Percentiles rank a stretch among this genome's conserved stretches.
Evolutionary conservation across 306 rosid genomes (phyloP).

Genomic region (Trifolium pratense): DNA sequence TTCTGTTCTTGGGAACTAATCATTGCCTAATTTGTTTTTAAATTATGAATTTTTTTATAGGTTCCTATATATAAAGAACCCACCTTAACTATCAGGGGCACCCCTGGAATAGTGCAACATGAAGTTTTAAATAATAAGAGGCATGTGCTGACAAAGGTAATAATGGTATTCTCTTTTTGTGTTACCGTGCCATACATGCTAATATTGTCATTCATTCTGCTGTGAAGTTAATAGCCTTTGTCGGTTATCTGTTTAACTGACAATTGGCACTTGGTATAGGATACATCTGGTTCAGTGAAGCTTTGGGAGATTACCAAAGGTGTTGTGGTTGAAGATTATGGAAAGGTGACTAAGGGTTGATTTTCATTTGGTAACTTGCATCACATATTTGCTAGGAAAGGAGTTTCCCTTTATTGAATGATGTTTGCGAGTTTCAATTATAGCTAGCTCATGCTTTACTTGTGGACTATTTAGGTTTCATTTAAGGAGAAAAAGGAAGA

Average conservation of each 20-base stretch:
- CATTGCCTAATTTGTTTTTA: conserved; percentile 38
- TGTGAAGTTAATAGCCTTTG: conserved; percentile 23
- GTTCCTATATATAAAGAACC: conserved; percentile 94
- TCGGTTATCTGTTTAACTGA: conserved; percentile 37
- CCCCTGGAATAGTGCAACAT: conserved; percentile 91
- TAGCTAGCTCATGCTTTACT: conserved; percentile 41
- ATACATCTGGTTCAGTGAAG: conserved; percentile 92
- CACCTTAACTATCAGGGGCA: conserved; percentile 70
- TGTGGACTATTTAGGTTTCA: conserved; percentile 67
- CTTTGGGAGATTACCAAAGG: conserved; percentile 98
- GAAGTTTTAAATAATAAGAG: conserved; percentile 92
- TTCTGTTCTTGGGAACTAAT: conserved; percentile 37
- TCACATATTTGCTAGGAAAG: conserved; percentile 34
- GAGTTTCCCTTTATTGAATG: conserved; percentile 13
- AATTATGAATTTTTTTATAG: conserved; percentile 49
- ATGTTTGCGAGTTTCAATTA: conserved; percentile 41
- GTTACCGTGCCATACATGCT: conserved; percentile 26
- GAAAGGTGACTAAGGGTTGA: conserved; percentile 69
- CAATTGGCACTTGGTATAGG: conserved; percentile 54
- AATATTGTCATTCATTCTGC: conserved; percentile 26
- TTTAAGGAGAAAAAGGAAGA: conserved; percentile 93
- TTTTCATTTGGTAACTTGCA: conserved; percentile 37
- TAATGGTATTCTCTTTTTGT: conserved; percentile 33
- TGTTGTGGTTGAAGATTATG: conserved; percentile 80
- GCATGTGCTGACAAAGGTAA: conserved; percentile 96